These are phyloP conservation scores for Dictyostelium intermedium DNA, from an alignment of 78 protist genomes.

Conservation along the genomic window DNA sequence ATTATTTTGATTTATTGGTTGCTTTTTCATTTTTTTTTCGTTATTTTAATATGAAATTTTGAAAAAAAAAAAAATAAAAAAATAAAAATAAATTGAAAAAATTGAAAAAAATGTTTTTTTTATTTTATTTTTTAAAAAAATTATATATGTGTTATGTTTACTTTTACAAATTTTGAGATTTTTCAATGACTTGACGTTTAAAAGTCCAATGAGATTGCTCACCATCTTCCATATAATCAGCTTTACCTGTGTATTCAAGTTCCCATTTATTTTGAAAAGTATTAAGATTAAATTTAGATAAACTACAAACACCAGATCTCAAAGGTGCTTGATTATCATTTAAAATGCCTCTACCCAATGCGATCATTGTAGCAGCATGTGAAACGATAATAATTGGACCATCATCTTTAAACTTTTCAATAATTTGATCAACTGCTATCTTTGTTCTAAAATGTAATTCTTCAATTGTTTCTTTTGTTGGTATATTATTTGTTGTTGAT, in stretches of 20 bases:
- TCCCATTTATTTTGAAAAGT: not conserved
- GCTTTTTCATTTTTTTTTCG: not conserved
- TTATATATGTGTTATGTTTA: no score
- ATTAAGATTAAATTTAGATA: constrained; percentile 1
- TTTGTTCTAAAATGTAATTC: constrained; percentile 28
- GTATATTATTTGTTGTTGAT: constrained; percentile 22
- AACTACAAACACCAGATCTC: constrained; percentile 67
- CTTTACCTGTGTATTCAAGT: constrained; percentile 43
- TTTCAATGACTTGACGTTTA: not conserved
- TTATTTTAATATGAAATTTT: not conserved
- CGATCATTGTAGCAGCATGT: constrained; percentile 76
- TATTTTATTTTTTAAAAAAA: no score
- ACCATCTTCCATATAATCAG: constrained; percentile 21
- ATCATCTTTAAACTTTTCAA: constrained; percentile 1
- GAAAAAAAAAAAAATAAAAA: not conserved
- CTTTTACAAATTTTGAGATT: no score
- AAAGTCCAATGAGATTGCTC: constrained; percentile 74
- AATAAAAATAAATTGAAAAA: not conserved
- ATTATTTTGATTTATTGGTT: not conserved
- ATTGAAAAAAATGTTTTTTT: not conserved
- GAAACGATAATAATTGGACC: constrained; percentile 38
- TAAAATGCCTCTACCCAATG: constrained; percentile 43
- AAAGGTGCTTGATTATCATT: constrained; percentile 13
- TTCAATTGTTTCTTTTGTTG: constrained; percentile 25
- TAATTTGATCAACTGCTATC: not conserved